Base-by-base conservation (phyloP, 2,329 filamentous ascomycete species). In the Arthrinium phaeospermum region DNA sequence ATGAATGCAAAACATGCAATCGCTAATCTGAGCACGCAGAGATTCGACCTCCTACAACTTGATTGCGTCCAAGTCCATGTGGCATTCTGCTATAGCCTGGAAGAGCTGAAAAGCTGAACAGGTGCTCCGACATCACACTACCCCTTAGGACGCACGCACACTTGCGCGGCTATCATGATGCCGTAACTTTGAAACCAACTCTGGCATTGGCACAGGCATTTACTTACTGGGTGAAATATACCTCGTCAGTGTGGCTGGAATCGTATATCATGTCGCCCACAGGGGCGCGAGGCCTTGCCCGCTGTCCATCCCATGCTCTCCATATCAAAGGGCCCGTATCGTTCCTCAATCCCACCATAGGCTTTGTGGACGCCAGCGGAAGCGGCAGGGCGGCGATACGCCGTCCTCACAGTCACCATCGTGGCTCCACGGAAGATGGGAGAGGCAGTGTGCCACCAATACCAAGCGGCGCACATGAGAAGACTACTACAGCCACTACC, bases 331-430 rank as follows among this genome's bases (percentile, higher is more conserved):
- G 70, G 4, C 72, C 72, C 1, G 44, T 73, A 34, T 37, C 49
- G 3, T 73, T 71, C 51, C 72, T 73, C 51, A 73, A 71, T 47
- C 72, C 72, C 6, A 73, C 70, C 8, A 44, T 57, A 10, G 72
- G 57, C 3, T 69, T 64, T 27, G 69, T 73, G n/a, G 44, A 64
- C 24, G 64, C 69, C 46, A 30, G n/a, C 8, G 16, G 46, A 19
- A 30, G 49, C 4, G 34, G 14, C 67, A 45, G 16, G 24, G 47
- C 45, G 16, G 34, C n/a, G 22, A 7, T n/a, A 64, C n/a, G 27
- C 16, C 27, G 6, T 61, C 16, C 27, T 22, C 14, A 6, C 51
- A 12, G 47, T 3, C 22, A 49, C 12, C 22, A 6, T n/a, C 22
- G 47, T 53, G 10, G 7, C 10, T 19, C 27, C 22, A 7, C 44